Base-by-base conservation (phyloP, 331 rosid genomes). In the Erythrophleum ivorense region DNA sequence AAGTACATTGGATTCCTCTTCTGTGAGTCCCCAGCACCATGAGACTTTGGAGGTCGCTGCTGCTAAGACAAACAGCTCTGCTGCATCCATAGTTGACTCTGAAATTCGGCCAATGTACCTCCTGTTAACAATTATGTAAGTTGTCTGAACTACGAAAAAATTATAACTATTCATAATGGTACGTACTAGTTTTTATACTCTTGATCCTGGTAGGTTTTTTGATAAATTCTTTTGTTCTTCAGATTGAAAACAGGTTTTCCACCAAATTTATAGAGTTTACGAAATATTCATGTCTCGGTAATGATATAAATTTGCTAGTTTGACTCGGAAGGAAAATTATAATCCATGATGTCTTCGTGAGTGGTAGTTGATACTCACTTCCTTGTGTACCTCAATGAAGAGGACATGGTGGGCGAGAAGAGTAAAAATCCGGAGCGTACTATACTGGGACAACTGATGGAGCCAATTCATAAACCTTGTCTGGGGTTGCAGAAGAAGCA, bases 391-490 rank as follows among this genome's bases (percentile, higher is more conserved):
- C 55, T 78, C 78, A 73, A 48, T 77, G 58, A 79, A 80, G 88
- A 83, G 71, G 90, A 86, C 33, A 49, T 74, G 80, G 79, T 66
- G 55, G 77, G 59, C 36, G 69, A 87, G 66, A 78, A 54, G 80
- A 75, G 77, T 77, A 78, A 63, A 90, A 74, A 77, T 83, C 84
- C 86, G 12, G 88, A 90, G 58, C 91, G 82, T 66, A 85, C 82
- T 77, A 82, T 79, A 82, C 84, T 93, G 77, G 89, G 40, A 76
- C 90, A 89, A 50, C 86, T 91, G 69, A 84, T 82, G 69, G 86
- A 83, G 82, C 82, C 92, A 75, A 87, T 96, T 84, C 98, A 88
- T 86, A 94, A 89, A 84, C 97, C 92, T 69, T 96, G 99, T 84
- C 67, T 84, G 76, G 87, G 85, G 60, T 85, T 85, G 84, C 90